Evolutionary conservation across 257 asterid genomes (phyloP).

Genomic region (Linderniella brevidens): DNA sequence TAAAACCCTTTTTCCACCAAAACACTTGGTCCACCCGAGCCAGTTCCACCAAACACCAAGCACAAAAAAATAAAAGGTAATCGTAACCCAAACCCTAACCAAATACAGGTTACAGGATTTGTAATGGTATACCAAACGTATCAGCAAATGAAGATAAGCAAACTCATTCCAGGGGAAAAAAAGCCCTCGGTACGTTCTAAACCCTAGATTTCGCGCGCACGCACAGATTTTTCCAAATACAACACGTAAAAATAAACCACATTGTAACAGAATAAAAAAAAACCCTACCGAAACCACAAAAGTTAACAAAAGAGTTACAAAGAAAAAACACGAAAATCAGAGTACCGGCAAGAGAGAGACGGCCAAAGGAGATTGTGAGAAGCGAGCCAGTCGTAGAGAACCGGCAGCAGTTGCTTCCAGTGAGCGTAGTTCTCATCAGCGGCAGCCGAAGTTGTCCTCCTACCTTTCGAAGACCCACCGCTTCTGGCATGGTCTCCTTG

Average conservation of each 20-base stretch:
- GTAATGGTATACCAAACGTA: no score
- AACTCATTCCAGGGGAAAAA: neutral
- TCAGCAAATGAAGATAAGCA: no score
- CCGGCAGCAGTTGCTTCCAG: slow-evolving; percentile 85
- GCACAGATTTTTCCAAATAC: neutral
- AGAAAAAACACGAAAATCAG: neutral
- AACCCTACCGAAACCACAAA: slow-evolving; percentile 16
- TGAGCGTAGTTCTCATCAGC: slow-evolving; percentile 66
- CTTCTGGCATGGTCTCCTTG: slow-evolving; percentile 28
- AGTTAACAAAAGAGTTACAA: slow-evolving; percentile 1
- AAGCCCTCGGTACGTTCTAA: neutral
- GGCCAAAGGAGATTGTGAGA: slow-evolving; percentile 51
- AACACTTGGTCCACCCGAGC: no score
- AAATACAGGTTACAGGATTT: no score
- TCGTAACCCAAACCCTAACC: no score
- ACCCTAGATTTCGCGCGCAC: neutral
- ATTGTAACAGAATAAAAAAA: neutral
- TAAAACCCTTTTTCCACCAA: no score
- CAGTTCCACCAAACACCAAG: no score
- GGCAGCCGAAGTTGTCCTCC: slow-evolving; percentile 30
- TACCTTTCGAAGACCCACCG: slow-evolving; percentile 12
- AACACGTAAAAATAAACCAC: neutral
- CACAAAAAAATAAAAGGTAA: no score
- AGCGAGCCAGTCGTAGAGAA: slow-evolving; percentile 63
- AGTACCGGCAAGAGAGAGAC: slow-evolving; percentile 57